Conservation (phyloP, 257 asterid genomes). For the Solanum rostratum region DNA sequence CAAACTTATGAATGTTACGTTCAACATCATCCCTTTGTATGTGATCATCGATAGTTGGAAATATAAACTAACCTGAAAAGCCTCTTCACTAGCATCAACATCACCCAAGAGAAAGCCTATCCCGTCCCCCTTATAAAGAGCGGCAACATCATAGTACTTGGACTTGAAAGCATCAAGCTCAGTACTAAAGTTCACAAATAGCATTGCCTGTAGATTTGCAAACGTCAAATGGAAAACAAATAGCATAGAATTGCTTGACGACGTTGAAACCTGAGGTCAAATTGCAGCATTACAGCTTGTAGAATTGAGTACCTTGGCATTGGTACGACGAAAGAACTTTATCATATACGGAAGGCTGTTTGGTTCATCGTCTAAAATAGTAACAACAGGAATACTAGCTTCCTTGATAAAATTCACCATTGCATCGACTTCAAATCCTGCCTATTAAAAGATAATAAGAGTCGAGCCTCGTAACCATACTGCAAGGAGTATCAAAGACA, state of each 20-base stretch:
- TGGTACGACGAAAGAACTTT: constrained; percentile 39
- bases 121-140: constrained; percentile 52
- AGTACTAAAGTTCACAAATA: constrained; percentile 52
- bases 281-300: neutral
- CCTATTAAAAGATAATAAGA: neutral
- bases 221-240: neutral
- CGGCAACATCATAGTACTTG: constrained; percentile 48
- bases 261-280: neutral
- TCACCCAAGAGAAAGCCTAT: constrained; percentile 64
- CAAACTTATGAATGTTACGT: neutral
- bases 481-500: neutral
- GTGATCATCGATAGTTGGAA: neutral
- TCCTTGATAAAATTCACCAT: constrained; percentile 51
- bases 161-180: constrained; percentile 44
- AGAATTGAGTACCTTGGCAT: constrained; percentile 35
- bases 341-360: constrained; percentile 30
- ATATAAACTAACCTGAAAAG: constrained; percentile 45
- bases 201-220: constrained; percentile 41
- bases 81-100: constrained; percentile 39
- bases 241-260: neutral
- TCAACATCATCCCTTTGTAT: neutral
- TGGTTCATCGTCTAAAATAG: constrained; percentile 44
- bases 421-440: constrained; percentile 63
- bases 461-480: neutral
- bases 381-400: constrained; percentile 44